Evolutionary conservation across 2,329 filamentous ascomycete species (phyloP), one percentile per base, ranked within the genome.

Genomic region (Pseudogymnoascus sp.): DNA sequence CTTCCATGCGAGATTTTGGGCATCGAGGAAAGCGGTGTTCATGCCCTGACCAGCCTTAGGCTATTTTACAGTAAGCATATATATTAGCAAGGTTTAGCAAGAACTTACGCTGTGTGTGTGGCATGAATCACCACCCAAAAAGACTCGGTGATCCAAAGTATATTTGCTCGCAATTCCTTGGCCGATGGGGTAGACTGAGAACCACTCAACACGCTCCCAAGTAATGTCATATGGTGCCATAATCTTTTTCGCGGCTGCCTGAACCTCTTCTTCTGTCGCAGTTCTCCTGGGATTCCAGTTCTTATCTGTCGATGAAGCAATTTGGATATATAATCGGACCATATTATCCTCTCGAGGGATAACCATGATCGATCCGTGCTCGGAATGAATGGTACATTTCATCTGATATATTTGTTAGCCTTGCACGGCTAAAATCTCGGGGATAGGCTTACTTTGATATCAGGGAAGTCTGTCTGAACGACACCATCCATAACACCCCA

Each of bases 1-100:
- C 79, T 97, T 97, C 93, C 93, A 97, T 6, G 93, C 93, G 41
- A 97, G 80, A 74, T 97, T 97, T 64, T 91, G 84, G 0, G 91
- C 91, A 68, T 93, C 89, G 60, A 89, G 79, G 76, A 91, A 91
- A 3, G 88, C 88, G 0, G 88, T 89, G 70, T 91, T 91, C 89
- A 91, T 91, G 31, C 88, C 88, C 74, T 91, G 88, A 1, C 88
- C 88, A 33, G 88, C 88, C 78, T 90, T 91, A 38, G 88, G 88
- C 83, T 86, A 69, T 81, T 58, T 81, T 75, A 75, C 83, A 83
- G 21, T 83, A 79, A 66, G 83, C 84, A 76, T 84, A 84, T 81
- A 83, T 21, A 11, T 5, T 14, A 18, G 21, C 59, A 11, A 45
- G 25, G 33, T 40, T 11, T 37, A 18, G 31, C 6, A 5, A 31